phyloP scores from a whole-genome alignment of 352 stramenopile species.

The Pythium rishiriense region DNA sequence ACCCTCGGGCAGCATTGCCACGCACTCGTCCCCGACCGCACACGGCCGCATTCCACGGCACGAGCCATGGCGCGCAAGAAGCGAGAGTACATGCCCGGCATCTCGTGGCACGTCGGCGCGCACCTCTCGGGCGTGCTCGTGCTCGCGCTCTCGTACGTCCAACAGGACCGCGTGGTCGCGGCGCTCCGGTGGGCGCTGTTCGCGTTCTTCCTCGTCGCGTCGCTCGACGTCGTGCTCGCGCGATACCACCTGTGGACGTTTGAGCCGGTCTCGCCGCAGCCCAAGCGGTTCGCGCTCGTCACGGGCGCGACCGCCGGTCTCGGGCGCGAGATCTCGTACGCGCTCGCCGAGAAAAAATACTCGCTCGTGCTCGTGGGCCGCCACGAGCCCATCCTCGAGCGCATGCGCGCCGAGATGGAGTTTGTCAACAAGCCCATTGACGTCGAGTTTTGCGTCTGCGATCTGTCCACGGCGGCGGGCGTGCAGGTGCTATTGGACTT shows the following conservation, averaged over 20 bases:
- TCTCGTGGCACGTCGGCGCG: slow-evolving; percentile 29
- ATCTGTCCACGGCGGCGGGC: slow-evolving; percentile 51
- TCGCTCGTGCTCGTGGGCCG: slow-evolving; percentile 71
- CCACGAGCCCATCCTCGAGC: slow-evolving; percentile 57
- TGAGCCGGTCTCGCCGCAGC: slow-evolving; percentile 44
- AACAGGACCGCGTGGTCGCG: slow-evolving; percentile 35
- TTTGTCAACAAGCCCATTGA: slow-evolving; percentile 61
- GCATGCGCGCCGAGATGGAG: slow-evolving; percentile 76
- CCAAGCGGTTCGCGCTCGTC: slow-evolving; percentile 64
- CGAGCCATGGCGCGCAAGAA: slow-evolving; percentile 20
- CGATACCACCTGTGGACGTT: slow-evolving; percentile 72
- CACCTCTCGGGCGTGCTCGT: slow-evolving; percentile 50
- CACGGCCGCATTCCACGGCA: neutral
- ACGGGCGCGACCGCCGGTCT: slow-evolving; percentile 77
- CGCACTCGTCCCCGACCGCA: neutral
- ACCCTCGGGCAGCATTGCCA: slow-evolving; percentile 14
- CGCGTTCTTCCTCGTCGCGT: slow-evolving; percentile 47
- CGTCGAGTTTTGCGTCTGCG: slow-evolving; percentile 58
- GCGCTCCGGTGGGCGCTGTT: slow-evolving; percentile 54
- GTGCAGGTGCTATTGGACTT: slow-evolving; percentile 61
- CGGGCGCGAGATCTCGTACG: slow-evolving; percentile 75
- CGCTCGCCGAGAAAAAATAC: slow-evolving; percentile 79
- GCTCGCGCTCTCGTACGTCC: slow-evolving; percentile 46
- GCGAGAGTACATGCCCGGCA: slow-evolving; percentile 20
- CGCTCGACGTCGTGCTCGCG: slow-evolving; percentile 56